phyloP scores from a whole-genome alignment of 192 early-diverging fungal species.

The Linnemannia elongata region DNA sequence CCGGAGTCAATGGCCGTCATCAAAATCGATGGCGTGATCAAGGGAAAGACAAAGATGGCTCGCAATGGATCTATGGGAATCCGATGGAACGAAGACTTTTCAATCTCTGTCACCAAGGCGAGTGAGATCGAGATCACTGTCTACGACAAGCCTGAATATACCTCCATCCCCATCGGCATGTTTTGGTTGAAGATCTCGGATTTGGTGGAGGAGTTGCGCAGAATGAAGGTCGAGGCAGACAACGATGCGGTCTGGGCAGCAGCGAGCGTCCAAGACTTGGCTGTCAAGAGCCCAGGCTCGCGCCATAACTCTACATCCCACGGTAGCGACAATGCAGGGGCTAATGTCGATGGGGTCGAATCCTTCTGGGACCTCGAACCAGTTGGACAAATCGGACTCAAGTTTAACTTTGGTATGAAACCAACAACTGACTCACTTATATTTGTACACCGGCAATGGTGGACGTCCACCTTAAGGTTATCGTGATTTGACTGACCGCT shows the following conservation, averaged over 20 bases:
- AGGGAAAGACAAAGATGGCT: constrained; percentile 78
- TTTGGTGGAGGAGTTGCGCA: constrained; percentile 86
- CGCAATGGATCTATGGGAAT: constrained; percentile 66
- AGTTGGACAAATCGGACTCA: constrained; percentile 86
- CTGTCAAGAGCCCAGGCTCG: constrained; percentile 23
- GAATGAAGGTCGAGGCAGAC: constrained; percentile 76
- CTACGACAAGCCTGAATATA: constrained; percentile 82
- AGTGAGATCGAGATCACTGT: constrained; percentile 94
- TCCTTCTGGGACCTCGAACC: constrained; percentile 94
- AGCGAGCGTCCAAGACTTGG: constrained; percentile 42
- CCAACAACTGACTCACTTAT: neutral
- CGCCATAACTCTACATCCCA: constrained; percentile 13
- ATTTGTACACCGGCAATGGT: neutral
- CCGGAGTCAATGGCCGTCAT: constrained; percentile 83
- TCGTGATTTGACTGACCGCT: neutral
- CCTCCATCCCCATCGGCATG: constrained; percentile 80
- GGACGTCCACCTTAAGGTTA: neutral
- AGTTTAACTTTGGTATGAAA: constrained; percentile 85
- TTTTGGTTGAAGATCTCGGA: constrained; percentile 96
- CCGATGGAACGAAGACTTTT: constrained; percentile 88
- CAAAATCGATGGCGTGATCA: constrained; percentile 86
- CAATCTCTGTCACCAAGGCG: constrained; percentile 88
- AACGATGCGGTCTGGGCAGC: constrained; percentile 66
- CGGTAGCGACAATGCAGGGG: neutral
- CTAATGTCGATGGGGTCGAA: constrained; percentile 71